These are phyloP conservation scores for Begonia loranthoides DNA, from an alignment of 306 rosid species.

Conservation along the genomic window DNA sequence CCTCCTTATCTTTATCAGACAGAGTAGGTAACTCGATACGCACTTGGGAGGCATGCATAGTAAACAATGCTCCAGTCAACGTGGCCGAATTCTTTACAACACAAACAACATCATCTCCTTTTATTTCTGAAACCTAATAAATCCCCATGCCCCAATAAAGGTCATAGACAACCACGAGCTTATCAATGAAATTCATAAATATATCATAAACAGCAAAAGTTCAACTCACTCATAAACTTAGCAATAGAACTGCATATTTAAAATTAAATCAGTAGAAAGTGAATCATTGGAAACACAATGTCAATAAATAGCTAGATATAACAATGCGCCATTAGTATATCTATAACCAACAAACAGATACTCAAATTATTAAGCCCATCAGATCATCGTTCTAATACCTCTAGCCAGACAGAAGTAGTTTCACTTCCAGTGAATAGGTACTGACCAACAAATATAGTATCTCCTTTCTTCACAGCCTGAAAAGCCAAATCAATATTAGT, in stretches of 20 bases:
- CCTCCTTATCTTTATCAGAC: conserved; percentile 81
- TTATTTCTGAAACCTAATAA: conserved; percentile 71
- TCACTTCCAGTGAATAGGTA: conserved; percentile 99
- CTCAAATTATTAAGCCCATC: too few species aligned
- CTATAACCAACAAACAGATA: too few species aligned
- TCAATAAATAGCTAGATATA: too few species aligned
- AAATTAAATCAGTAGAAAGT: neutral
- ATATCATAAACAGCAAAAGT: too few species aligned
- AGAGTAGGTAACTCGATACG: conserved; percentile 88
- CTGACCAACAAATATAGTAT: conserved; percentile 89
- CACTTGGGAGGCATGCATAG: conserved; percentile 85
- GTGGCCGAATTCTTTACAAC: conserved; percentile 77
- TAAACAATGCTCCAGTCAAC: conserved; percentile 79
- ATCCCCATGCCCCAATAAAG: conserved; percentile 9
- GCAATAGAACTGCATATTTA: too few species aligned
- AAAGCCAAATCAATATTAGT: conserved; percentile 15
- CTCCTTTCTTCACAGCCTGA: conserved; percentile 83
- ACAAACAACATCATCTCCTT: conserved; percentile 75
- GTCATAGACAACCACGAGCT: conserved; percentile 16
- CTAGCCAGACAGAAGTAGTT: conserved; percentile 97
- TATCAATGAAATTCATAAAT: too few species aligned
- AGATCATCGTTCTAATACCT: conserved; percentile 32
- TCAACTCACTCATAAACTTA: too few species aligned
- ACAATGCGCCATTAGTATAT: too few species aligned
- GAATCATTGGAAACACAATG: too few species aligned